These are phyloP conservation scores for Neonectria sp. DNA, from an alignment of 2,329 filamentous ascomycete species.

Conservation along the genomic window DNA sequence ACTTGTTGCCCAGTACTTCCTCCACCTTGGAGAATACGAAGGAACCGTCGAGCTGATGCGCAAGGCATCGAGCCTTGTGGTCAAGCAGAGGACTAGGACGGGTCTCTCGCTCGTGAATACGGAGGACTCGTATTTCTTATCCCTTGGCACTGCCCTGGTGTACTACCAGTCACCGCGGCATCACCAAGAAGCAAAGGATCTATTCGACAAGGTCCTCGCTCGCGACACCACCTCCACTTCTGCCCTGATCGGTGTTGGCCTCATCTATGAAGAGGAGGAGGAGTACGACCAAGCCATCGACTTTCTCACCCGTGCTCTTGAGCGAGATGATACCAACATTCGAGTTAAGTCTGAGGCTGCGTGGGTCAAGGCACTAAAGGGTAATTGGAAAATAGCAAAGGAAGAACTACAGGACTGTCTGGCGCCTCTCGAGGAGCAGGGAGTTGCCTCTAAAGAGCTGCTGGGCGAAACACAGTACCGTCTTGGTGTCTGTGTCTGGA, in stretches of 20 bases:
- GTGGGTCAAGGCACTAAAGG: slow-evolving; percentile 90
- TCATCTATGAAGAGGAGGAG: slow-evolving; percentile 94
- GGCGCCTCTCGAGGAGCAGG: slow-evolving; percentile 73
- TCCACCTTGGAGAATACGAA: slow-evolving; percentile 88
- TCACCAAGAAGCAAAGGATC: slow-evolving; percentile 87
- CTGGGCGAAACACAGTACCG: slow-evolving; percentile 89
- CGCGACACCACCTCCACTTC: slow-evolving; percentile 83
- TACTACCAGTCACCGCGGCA: slow-evolving; percentile 92
- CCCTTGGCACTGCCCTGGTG: slow-evolving; percentile 89
- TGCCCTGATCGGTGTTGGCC: slow-evolving; percentile 89
- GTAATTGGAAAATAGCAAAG: slow-evolving; percentile 79
- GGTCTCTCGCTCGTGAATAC: slow-evolving; percentile 80
- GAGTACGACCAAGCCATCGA: slow-evolving; percentile 86
- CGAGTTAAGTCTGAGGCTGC: slow-evolving; percentile 89
- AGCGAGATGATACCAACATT: slow-evolving; percentile 81
- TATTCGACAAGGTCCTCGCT: slow-evolving; percentile 87
- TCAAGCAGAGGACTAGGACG: slow-evolving; percentile 74
- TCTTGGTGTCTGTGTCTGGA: slow-evolving; percentile 90
- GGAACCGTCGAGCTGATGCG: slow-evolving; percentile 85
- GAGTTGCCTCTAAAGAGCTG: slow-evolving; percentile 74
- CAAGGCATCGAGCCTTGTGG: slow-evolving; percentile 76
- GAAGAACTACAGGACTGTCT: slow-evolving; percentile 81
- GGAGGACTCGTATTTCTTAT: slow-evolving; percentile 81
- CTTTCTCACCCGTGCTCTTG: slow-evolving; percentile 83
- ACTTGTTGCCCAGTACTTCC: slow-evolving; percentile 86